Evolutionary conservation across 176 grass and related monocot species (phyloP).

Genomic region (Saccharum officinarum): DNA sequence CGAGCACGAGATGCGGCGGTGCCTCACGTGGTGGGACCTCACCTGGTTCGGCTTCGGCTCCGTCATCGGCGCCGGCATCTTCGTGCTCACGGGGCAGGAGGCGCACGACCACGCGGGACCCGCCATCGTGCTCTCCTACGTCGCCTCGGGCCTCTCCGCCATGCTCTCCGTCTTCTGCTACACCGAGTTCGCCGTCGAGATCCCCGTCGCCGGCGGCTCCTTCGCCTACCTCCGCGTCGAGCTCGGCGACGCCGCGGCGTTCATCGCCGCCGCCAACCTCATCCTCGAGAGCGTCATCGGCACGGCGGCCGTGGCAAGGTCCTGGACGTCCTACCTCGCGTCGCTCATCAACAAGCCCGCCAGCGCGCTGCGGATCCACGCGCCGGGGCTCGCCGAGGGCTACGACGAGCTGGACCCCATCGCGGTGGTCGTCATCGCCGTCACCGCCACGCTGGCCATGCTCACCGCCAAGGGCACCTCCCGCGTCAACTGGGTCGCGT

Average conservation of each 20-base stretch:
- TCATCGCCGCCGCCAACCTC: constrained; percentile 82
- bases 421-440: constrained; percentile 58
- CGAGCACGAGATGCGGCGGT: constrained; percentile 91
- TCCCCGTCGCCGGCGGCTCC: constrained; percentile 75
- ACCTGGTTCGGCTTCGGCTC: constrained; percentile 95
- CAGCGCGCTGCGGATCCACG: constrained; percentile 55
- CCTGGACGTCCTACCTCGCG: constrained; percentile 87
- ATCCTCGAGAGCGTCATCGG: constrained; percentile 88
- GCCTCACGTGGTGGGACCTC: constrained; percentile 95
- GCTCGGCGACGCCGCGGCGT: constrained; percentile 83
- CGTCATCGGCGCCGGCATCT: constrained; percentile 89
- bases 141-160: constrained; percentile 73
- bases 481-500: constrained; percentile 81
- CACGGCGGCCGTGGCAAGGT: constrained; percentile 61
- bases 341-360: constrained; percentile 59
- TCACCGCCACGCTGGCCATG: constrained; percentile 66
- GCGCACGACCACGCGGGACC: constrained; percentile 82
- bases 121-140: constrained; percentile 84
- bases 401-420: constrained; percentile 85
- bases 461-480: constrained; percentile 73
- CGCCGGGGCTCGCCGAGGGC: constrained; percentile 38
- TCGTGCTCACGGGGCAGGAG: constrained; percentile 85
- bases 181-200: constrained; percentile 94
- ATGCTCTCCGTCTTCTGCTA: constrained; percentile 98
- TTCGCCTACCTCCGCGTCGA: constrained; percentile 94